phyloP scores from a whole-genome alignment of 805 yeast genomes.

The Myxozyma geophila region DNA sequence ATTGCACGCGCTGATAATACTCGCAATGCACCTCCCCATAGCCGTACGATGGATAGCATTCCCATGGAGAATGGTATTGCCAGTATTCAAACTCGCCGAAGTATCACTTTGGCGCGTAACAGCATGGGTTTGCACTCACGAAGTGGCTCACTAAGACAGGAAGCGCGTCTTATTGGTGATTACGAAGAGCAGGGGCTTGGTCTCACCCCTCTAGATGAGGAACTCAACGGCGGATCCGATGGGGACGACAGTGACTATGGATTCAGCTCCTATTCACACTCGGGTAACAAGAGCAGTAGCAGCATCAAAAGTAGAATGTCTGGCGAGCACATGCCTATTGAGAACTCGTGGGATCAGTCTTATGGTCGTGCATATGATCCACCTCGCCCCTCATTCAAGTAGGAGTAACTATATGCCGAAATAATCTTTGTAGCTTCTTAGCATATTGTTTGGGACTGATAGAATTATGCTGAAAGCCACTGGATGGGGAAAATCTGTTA shows the following conservation, averaged over 20 bases:
- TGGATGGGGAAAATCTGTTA: too few relatives aligned
- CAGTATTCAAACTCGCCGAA: conserved; percentile 75
- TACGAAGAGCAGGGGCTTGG: conserved; percentile 47
- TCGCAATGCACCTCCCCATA: conserved; percentile 19
- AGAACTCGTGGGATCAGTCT: conserved; percentile 11
- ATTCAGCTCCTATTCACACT: conserved; percentile 17
- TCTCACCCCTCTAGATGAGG: conserved; percentile 44
- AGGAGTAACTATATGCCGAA: too few relatives aligned
- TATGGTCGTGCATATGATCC: conserved; percentile 23
- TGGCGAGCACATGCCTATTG: conserved; percentile 17
- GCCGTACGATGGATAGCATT: conserved; percentile 61
- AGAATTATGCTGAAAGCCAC: not conserved
- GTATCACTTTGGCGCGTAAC: conserved; percentile 65
- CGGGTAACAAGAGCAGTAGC: conserved; percentile 25
- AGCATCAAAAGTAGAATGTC: conserved; percentile 29
- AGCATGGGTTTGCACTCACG: conserved; percentile 38
- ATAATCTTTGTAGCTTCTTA: not conserved
- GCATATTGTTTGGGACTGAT: conserved; percentile 1
- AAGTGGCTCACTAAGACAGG: conserved; percentile 41
- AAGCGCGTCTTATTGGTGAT: conserved; percentile 40
- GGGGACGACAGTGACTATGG: conserved; percentile 24
- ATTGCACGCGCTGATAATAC: conserved; percentile 59
- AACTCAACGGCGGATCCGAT: conserved; percentile 18
- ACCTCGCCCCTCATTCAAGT: conserved; percentile 10
- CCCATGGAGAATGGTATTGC: conserved; percentile 86